A percentile compares a stretch with the other conserved stretches of the same genome.
These are phyloP conservation scores for Brasilioporus rufonigricans DNA, from an alignment of 768 basidiomycete genomes.

Conservation along the genomic window DNA sequence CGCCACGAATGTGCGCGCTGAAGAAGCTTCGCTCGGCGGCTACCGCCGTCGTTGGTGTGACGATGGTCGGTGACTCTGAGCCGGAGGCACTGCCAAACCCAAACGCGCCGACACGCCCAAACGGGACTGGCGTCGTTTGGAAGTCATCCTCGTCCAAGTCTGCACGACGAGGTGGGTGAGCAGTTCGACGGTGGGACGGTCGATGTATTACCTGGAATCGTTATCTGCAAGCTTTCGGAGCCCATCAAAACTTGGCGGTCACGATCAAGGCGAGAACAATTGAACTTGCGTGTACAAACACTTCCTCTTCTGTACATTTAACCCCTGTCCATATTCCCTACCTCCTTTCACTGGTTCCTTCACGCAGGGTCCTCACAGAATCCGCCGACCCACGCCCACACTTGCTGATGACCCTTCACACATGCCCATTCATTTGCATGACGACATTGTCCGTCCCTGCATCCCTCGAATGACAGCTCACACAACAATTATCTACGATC, in stretches of 20 bases:
- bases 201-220: constrained; percentile 41
- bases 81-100: constrained; percentile 50
- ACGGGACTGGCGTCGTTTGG: constrained; percentile 59
- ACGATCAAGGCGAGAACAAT: background rate
- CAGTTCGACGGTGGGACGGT: background rate
- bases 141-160: constrained; percentile 81
- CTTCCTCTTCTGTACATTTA: constrained; percentile 15
- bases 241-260: constrained; percentile 26
- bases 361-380: too few species aligned
- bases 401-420: too few species aligned
- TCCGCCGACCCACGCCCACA: too few species aligned
- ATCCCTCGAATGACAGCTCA: too few species aligned
- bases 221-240: constrained; percentile 45
- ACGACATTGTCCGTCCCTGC: too few species aligned
- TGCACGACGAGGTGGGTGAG: constrained; percentile 29
- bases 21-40: constrained; percentile 61
- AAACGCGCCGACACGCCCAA: constrained; percentile 59
- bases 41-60: constrained; percentile 45
- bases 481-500: too few species aligned
- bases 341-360: too few species aligned
- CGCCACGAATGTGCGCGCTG: constrained; percentile 59
- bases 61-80: constrained; percentile 63
- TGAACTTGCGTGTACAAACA: background rate
- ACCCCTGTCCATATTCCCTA: constrained; percentile 8
- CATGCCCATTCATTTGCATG: too few species aligned